A percentile compares a stretch with the other conserved stretches of the same genome.
Evolutionary conservation across 768 basidiomycete genomes (phyloP).

Genomic region (Suillus bovinus): DNA sequence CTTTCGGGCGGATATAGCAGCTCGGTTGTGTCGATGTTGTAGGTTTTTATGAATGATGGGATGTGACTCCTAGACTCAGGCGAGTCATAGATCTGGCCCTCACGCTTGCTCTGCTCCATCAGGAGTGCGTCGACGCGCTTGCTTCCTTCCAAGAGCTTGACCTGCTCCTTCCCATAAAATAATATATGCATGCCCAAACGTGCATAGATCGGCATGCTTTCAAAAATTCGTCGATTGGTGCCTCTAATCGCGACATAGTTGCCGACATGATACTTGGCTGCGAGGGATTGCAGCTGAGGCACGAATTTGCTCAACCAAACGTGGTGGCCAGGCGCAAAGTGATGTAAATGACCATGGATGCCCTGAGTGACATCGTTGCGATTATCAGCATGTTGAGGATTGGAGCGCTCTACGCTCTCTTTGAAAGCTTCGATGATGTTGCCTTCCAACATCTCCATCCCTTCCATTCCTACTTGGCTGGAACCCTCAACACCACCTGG

Average conservation of each 20-base stretch:
- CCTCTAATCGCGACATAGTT: slow-evolving; percentile 57
- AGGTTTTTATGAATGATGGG: slow-evolving; percentile 56
- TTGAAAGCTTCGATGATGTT: background rate
- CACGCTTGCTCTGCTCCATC: slow-evolving; percentile 52
- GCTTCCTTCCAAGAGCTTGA: slow-evolving; percentile 47
- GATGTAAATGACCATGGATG: slow-evolving; percentile 38
- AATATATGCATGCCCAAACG: slow-evolving; percentile 77
- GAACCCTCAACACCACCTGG: slow-evolving; percentile 3
- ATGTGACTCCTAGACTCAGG: slow-evolving; percentile 53
- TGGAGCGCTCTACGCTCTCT: slow-evolving; percentile 13
- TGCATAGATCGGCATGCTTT: slow-evolving; percentile 74
- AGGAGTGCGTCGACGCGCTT: slow-evolving; percentile 51
- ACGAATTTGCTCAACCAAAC: slow-evolving; percentile 48
- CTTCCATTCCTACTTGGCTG: background rate
- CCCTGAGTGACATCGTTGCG: slow-evolving; percentile 19
- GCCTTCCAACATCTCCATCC: slow-evolving; percentile 2
- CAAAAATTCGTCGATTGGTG: slow-evolving; percentile 56
- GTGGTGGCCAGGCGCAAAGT: slow-evolving; percentile 16
- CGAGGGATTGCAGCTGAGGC: slow-evolving; percentile 57
- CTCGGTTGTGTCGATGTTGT: slow-evolving; percentile 55
- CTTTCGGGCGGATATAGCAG: slow-evolving; percentile 60
- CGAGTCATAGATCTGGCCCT: slow-evolving; percentile 58
- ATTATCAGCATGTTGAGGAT: slow-evolving; percentile 7
- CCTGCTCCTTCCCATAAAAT: slow-evolving; percentile 57
- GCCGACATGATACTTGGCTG: slow-evolving; percentile 53